Evolutionary conservation across 2,329 filamentous ascomycete species (phyloP), one percentile per base, ranked within the genome.

Genomic region (Penicillium sp.): DNA sequence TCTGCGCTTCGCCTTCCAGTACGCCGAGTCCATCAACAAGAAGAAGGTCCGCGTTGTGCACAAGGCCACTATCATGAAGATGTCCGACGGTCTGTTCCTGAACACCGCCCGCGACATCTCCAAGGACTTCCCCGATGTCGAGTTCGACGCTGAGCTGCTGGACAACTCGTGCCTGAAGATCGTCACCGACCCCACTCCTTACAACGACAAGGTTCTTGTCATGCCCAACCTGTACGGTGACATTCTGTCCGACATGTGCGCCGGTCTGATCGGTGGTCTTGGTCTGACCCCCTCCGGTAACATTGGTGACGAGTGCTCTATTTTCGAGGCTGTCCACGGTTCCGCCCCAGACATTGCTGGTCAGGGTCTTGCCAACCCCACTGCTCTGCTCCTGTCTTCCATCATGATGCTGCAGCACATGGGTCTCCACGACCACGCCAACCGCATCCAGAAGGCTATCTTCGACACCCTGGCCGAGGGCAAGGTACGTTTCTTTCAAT

Each of bases 11-110:
- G 95, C 96, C 74, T 99, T 99, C 89, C 94, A 99, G 84, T 93
- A 99, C 80, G 95, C 95, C 72, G 87, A 95, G 81, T 88, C 92
- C 73, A 91, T 97, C 76, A 93, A 93, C 82, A 91, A 92, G 85
- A 93, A 89, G 79, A 97, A 97, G 91, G 94, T 98, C 75, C 92
- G 93, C 76, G 94, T 93, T 63, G 93, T 98, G 68, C 95, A 99
- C 91, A 99, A 99, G 88, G 95, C 95, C 80, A 98, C 95, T 78
- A 99, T 99, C 85, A 99, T 99, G 95, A 99, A 99, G 89, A 96
- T 97, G 92, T 94, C 91, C 78, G 95, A 99, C 80, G 95, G 95
- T 83, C 91, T 99, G 65, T 99, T 99, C 89, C 87, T 99, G 72
- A 91, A 87, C 81, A 92, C 91, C 66, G 95, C 90, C 72, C 85